phyloP scores from a whole-genome alignment of 2,329 filamentous ascomycete species.

The Pyrenophora seminiperda region DNA sequence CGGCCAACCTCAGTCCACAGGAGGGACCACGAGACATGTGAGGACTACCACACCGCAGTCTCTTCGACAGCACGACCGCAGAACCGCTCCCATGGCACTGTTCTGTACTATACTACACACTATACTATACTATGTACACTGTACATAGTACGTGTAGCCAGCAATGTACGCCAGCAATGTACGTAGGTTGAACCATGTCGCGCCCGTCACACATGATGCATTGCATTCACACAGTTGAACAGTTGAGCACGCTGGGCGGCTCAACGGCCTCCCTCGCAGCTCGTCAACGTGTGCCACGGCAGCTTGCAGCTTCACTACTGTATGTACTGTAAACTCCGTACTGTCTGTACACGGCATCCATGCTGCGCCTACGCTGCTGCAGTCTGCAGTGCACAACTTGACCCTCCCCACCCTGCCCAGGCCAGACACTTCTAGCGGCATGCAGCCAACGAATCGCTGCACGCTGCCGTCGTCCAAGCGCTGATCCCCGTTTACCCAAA shows the following conservation, averaged over 20 bases:
- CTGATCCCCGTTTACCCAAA: constrained; percentile 38
- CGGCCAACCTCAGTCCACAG: constrained; percentile 21
- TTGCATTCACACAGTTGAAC: too few relatives aligned
- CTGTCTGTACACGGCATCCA: too few relatives aligned
- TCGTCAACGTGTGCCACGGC: background rate
- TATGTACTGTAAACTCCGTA: too few relatives aligned
- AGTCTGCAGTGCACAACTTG: constrained; percentile 39
- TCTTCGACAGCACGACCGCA: too few relatives aligned
- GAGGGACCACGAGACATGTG: constrained; percentile 29
- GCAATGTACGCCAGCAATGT: too few relatives aligned
- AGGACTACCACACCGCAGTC: background rate
- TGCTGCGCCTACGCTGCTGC: too few relatives aligned
- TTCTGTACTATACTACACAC: background rate
- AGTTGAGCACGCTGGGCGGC: constrained; percentile 6
- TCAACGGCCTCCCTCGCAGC: background rate
- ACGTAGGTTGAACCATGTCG: too few relatives aligned
- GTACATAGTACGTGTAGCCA: background rate
- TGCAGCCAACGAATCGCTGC: constrained; percentile 27
- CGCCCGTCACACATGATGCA: background rate
- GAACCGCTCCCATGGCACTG: too few relatives aligned
- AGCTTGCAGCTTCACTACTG: background rate
- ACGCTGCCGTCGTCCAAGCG: constrained; percentile 24
- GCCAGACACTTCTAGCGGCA: constrained; percentile 31
- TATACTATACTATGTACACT: too few relatives aligned
- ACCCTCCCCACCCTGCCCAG: constrained; percentile 25